A percentile compares a stretch with the other conserved stretches of the same genome.
Conservation (phyloP, 1,284 basidiomycete genomes). For the Fomitiporia mediterranea region DNA sequence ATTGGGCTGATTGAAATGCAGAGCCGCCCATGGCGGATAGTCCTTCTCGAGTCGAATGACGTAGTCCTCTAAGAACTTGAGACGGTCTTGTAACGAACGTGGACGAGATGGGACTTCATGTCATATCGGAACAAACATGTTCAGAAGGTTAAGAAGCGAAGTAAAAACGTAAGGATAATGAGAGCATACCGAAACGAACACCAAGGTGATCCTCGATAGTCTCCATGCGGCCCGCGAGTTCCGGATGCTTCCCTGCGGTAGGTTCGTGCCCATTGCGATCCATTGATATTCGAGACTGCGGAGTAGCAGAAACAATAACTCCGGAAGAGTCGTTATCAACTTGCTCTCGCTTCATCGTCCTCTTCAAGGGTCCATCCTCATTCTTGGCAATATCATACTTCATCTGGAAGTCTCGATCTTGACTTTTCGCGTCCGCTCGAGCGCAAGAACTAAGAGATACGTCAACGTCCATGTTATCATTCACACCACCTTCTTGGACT, state of each 20-base stretch:
- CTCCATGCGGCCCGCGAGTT: conserved; percentile 52
- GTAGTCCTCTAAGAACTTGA: conserved; percentile 71
- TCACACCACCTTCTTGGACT: not conserved
- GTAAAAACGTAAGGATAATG: not conserved
- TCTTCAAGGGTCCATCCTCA: conserved; percentile 65
- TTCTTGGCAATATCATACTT: conserved; percentile 80
- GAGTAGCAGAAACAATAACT: too few species aligned
- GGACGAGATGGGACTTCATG: conserved; percentile 63
- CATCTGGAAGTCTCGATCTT: conserved; percentile 72
- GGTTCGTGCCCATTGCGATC: conserved; percentile 24
- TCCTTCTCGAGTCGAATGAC: conserved; percentile 69
- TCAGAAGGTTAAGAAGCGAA: conserved; percentile 1
- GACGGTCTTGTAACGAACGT: conserved; percentile 52
- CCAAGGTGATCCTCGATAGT: conserved; percentile 67
- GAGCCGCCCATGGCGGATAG: conserved; percentile 77
- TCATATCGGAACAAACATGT: too few species aligned
- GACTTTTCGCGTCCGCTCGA: conserved; percentile 60
- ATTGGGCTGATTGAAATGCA: conserved; percentile 77
- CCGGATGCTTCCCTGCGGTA: conserved; percentile 46
- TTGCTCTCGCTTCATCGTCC: conserved; percentile 39
- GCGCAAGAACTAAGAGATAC: conserved; percentile 50
- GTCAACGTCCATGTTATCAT: not conserved
- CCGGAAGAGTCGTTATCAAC: conserved; percentile 8
- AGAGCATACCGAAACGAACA: conserved; percentile 57
- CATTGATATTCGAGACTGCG: not conserved